Evolutionary conservation across 768 basidiomycete genomes (phyloP).

Genomic region (Boletus pseudopeckii): DNA sequence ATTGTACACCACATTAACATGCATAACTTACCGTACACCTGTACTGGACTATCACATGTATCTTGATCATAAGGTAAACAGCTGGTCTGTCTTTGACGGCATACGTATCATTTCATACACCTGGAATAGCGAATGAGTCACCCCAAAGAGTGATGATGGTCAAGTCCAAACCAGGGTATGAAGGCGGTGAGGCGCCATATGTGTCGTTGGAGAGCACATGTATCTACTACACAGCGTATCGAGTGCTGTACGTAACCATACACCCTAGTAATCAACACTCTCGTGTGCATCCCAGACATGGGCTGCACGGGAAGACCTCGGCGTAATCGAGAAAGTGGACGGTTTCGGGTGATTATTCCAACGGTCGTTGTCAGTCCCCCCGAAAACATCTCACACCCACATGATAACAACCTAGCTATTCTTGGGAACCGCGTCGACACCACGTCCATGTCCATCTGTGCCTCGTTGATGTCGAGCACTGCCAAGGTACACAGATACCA

Average conservation of each 20-base stretch:
- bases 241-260: too few relatives aligned
- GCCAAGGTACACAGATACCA: constrained; percentile 25
- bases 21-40: constrained; percentile 20
- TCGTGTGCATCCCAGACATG: too few relatives aligned
- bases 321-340: too few relatives aligned
- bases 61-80: constrained; percentile 2
- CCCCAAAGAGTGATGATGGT: neutral
- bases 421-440: constrained; percentile 23
- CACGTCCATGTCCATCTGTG: constrained; percentile 31
- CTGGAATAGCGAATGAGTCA: neutral
- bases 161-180: neutral
- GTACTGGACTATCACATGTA: constrained; percentile 16
- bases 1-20: constrained; percentile 10
- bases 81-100: constrained; percentile 17
- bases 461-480: constrained; percentile 28
- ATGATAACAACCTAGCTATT: constrained; percentile 26
- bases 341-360: constrained; percentile 8
- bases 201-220: neutral
- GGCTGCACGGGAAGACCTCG: too few relatives aligned
- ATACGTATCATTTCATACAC: neutral
- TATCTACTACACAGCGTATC: neutral
- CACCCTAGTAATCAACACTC: too few relatives aligned
- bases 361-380: neutral
- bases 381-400: constrained; percentile 13
- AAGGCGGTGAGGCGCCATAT: neutral